Evolutionary conservation across 2,329 filamentous ascomycete species (phyloP).

Genomic region (Aspergillus niger): DNA sequence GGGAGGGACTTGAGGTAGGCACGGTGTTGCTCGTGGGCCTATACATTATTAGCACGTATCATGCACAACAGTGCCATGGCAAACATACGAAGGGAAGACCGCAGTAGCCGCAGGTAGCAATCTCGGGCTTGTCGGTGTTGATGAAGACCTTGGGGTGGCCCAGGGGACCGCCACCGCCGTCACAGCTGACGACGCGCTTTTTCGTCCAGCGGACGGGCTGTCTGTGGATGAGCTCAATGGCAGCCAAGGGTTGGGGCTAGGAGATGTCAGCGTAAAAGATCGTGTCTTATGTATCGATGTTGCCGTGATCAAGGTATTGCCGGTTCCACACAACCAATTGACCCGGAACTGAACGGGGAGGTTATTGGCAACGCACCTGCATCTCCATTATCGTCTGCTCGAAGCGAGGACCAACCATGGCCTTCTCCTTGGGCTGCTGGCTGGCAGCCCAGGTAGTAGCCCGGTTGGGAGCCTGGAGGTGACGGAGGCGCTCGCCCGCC

Average conservation of each 20-base stretch:
- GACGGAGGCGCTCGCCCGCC: slow-evolving; percentile 58
- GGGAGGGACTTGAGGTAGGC: slow-evolving; percentile 80
- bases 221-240: slow-evolving; percentile 94
- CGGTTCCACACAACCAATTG: too few relatives aligned
- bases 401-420: slow-evolving; percentile 92
- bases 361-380: slow-evolving; percentile 66
- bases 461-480: slow-evolving; percentile 84
- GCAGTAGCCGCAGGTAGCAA: slow-evolving; percentile 87
- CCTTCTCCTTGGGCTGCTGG: slow-evolving; percentile 76
- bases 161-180: slow-evolving; percentile 85
- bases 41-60: slow-evolving; percentile 4
- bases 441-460: slow-evolving; percentile 77
- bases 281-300: neutral
- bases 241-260: slow-evolving; percentile 83
- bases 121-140: slow-evolving; percentile 96
- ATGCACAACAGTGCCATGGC: neutral
- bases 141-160: slow-evolving; percentile 96
- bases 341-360: too few relatives aligned
- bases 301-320: too few relatives aligned
- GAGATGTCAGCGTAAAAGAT: neutral
- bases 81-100: slow-evolving; percentile 85
- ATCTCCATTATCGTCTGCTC: slow-evolving; percentile 93
- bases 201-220: slow-evolving; percentile 93
- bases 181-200: slow-evolving; percentile 77
- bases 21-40: slow-evolving; percentile 91